These are phyloP conservation scores for Fragaria vesca DNA, from an alignment of 306 rosid genomes.

Conservation along the genomic window DNA sequence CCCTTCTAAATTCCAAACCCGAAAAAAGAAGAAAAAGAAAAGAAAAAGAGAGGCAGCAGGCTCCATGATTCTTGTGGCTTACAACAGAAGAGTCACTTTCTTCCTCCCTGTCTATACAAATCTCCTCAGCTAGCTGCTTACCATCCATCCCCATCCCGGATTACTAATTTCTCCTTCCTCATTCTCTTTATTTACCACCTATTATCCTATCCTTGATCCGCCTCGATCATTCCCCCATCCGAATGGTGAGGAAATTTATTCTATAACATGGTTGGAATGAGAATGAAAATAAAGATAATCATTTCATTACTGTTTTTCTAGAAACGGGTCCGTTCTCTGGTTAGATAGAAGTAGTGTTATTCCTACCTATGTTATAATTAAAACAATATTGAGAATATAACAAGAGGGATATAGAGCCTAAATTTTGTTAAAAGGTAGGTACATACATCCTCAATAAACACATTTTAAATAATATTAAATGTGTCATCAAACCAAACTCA, in stretches of 20 bases:
- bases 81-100: constrained; percentile 30
- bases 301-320: too few species aligned
- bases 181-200: not conserved
- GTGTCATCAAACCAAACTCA: too few species aligned
- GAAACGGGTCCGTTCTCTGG: too few species aligned
- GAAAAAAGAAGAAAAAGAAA: constrained; percentile 31
- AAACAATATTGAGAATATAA: too few species aligned
- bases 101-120: not conserved
- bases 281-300: too few species aligned
- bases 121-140: not conserved
- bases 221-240: not conserved
- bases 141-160: not conserved
- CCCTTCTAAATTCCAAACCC: constrained; percentile 1
- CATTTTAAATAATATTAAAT: too few species aligned
- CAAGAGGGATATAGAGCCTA: too few species aligned
- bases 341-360: too few species aligned
- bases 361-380: too few species aligned
- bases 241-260: not conserved
- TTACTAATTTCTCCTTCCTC: constrained; percentile 16
- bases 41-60: not conserved
- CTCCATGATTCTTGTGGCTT: constrained; percentile 40
- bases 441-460: too few species aligned
- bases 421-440: too few species aligned
- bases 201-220: not conserved
- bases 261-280: not conserved